Evolutionary conservation across 2,329 filamentous ascomycete genomes (phyloP), one percentile per base, ranked within the genome.

Genomic region (Whalleya microplaca): DNA sequence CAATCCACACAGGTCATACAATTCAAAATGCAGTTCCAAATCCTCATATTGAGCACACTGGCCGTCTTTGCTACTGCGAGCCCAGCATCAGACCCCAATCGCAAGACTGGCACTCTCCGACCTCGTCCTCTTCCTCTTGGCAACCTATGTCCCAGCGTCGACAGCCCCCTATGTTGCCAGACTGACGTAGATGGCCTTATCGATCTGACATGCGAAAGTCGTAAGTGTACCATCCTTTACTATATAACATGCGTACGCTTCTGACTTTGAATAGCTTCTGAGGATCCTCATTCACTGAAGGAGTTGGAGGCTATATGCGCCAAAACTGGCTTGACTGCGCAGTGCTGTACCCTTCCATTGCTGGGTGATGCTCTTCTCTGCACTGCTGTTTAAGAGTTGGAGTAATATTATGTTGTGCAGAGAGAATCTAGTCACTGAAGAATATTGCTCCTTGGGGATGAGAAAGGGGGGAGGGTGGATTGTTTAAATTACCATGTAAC

Each of bases 141-240:
- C 21, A 9, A 5, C 3, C 19, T 62, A 50, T 62, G 57, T 46
- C 57, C 53, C 37, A 21, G 14, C 2, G 41, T 41, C 3, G 29
- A 41, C 47, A 51, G 45, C 7, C 60, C 60, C 41, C 60, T 62
- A 5, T 63, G 60, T 52, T 63, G 57, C 51, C 60, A 61, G 43
- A 42, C 56, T 14, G 60, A 61, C 40, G 21, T 61, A 1, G 60
- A 56, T 10, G 55, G 55, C 6, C 44, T 63, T 42, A 4, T 63
- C 29, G 58, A 58, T 43, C 45, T 63, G 14, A 58, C 55, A 20
- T 63, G 60, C 48, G 27, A 14, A 2, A 58, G 54, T 50, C 60
- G 58, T 63, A 53, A 55, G 60, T 61, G 41, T 20, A 9, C 7
- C 21, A 6, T 5, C 9, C 9, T 14, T 1, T 4, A 2, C 41